phyloP scores from a whole-genome alignment of 148 eudicot species.

The Rhododendron simsii region DNA sequence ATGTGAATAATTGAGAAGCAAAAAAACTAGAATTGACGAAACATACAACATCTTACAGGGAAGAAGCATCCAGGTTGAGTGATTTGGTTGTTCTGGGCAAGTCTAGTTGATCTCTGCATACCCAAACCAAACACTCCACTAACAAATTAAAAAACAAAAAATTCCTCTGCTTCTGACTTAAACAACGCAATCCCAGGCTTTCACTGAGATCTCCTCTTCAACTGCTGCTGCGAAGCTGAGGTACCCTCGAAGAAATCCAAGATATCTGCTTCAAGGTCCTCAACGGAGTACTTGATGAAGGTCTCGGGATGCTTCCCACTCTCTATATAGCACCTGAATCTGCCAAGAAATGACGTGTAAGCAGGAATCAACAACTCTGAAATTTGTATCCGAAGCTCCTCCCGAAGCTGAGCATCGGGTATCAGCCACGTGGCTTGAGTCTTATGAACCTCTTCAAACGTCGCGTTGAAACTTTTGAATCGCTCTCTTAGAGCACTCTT shows the following conservation, averaged over 20 bases:
- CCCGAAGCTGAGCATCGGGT: slow-evolving; percentile 70
- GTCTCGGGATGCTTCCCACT: slow-evolving; percentile 76
- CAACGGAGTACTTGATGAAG: slow-evolving; percentile 72
- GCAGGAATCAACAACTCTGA: slow-evolving; percentile 79
- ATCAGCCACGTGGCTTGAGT: slow-evolving; percentile 68
- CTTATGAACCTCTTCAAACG: slow-evolving; percentile 81
- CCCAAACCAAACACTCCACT: slow-evolving; percentile 21
- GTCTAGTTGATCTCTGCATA: not conserved
- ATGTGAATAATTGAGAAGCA: slow-evolving; percentile 44
- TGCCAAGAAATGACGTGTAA: slow-evolving; percentile 68
- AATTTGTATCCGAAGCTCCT: slow-evolving; percentile 74
- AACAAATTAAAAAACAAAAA: slow-evolving; percentile 41
- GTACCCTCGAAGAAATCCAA: slow-evolving; percentile 82
- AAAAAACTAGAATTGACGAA: slow-evolving; percentile 31
- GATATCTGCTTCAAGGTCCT: slow-evolving; percentile 67
- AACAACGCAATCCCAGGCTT: slow-evolving; percentile 4
- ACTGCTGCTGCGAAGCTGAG: slow-evolving; percentile 55
- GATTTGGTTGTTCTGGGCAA: slow-evolving; percentile 15
- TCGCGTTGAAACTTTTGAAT: slow-evolving; percentile 71
- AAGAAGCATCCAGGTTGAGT: slow-evolving; percentile 37
- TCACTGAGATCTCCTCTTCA: slow-evolving; percentile 63
- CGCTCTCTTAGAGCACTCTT: slow-evolving; percentile 71
- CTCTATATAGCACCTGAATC: slow-evolving; percentile 69
- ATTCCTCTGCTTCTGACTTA: slow-evolving; percentile 37
- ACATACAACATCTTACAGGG: slow-evolving; percentile 54